Conservation (phyloP, 1,284 basidiomycete genomes). For the Cutaneotrichosporon daszewskae region DNA sequence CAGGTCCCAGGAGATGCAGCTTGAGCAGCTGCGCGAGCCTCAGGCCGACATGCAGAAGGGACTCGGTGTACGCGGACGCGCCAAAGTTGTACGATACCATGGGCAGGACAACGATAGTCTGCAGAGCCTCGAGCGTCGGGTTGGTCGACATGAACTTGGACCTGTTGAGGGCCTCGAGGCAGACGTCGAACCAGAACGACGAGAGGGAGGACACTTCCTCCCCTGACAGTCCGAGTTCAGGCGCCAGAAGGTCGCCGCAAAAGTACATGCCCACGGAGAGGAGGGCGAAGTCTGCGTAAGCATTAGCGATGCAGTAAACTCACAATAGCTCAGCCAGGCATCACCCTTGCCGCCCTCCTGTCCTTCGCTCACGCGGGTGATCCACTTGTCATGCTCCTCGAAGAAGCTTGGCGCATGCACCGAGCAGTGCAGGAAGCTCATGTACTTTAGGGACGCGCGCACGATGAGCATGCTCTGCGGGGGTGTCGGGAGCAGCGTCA, state of each 20-base stretch:
- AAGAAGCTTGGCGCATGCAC: conserved; percentile 27
- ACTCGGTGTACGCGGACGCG: conserved; percentile 21
- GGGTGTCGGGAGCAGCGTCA: conserved; percentile 14
- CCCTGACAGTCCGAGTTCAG: conserved; percentile 16
- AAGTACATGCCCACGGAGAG: conserved; percentile 22
- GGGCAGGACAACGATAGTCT: conserved; percentile 20
- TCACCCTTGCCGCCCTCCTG: conserved; percentile 15
- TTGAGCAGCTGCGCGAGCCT: conserved; percentile 19
- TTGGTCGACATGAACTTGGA: conserved; percentile 24
- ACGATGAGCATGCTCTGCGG: conserved; percentile 18
- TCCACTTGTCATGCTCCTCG: conserved; percentile 26
- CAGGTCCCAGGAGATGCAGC: conserved; percentile 16
- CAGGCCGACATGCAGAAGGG: conserved; percentile 18
- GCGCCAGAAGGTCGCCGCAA: conserved; percentile 16
- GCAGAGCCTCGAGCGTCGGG: conserved; percentile 20
- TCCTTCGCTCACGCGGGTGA: conserved; percentile 15
- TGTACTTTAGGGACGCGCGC: conserved; percentile 19
- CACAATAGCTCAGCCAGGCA: conserved; percentile 19
- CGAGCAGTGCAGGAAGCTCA: conserved; percentile 23
- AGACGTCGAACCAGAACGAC: conserved; percentile 22
- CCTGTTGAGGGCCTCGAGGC: conserved; percentile 20
- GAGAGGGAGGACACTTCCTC: conserved; percentile 16
- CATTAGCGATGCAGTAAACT: neutral
- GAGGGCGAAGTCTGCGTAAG: conserved; percentile 15
- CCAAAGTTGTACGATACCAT: conserved; percentile 23